A percentile compares a stretch with the other conserved stretches of the same genome.
Evolutionary conservation across 805 yeast species (phyloP).

Genomic region (Saturnispora kantuleensis): DNA sequence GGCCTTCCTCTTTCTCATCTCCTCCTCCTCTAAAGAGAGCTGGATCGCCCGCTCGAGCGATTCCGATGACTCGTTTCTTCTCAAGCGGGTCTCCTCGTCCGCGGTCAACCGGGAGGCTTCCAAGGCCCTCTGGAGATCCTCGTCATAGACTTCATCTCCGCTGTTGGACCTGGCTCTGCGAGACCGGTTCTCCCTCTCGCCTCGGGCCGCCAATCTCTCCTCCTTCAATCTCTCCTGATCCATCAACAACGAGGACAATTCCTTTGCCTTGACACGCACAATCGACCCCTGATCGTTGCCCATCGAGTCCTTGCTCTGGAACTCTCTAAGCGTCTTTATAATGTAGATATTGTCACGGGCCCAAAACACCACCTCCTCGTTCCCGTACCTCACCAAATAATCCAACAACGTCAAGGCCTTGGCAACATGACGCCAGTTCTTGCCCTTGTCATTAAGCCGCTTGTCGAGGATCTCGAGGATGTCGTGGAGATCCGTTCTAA

Average conservation of each 20-base stretch:
- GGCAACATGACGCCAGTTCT: constrained; percentile 94
- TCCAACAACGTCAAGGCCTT: constrained; percentile 86
- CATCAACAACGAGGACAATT: constrained; percentile 63
- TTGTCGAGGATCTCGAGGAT: constrained; percentile 92
- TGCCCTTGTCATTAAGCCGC: constrained; percentile 89
- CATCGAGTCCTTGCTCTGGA: constrained; percentile 67
- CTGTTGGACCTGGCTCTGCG: constrained; percentile 19
- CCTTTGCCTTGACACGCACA: constrained; percentile 83
- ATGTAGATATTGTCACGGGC: constrained; percentile 80
- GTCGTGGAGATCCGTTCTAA: constrained; percentile 66
- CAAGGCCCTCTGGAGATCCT: constrained; percentile 68
- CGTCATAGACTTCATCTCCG: constrained; percentile 46
- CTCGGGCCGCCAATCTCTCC: constrained; percentile 44
- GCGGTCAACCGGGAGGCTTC: constrained; percentile 76
- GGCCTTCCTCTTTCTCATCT: constrained; percentile 41
- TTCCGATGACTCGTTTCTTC: constrained; percentile 44
- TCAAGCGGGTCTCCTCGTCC: constrained; percentile 64
- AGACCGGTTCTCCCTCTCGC: constrained; percentile 19
- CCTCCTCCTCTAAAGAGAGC: constrained; percentile 70
- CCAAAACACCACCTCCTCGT: constrained; percentile 88
- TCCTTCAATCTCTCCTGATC: constrained; percentile 73
- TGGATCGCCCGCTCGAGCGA: constrained; percentile 62
- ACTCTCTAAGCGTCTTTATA: constrained; percentile 84
- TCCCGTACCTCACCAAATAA: constrained; percentile 74
- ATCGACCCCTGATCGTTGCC: constrained; percentile 83